Evolutionary conservation across 2,329 filamentous ascomycete genomes (phyloP).

Genomic region (Arthrobotrys conoides): DNA sequence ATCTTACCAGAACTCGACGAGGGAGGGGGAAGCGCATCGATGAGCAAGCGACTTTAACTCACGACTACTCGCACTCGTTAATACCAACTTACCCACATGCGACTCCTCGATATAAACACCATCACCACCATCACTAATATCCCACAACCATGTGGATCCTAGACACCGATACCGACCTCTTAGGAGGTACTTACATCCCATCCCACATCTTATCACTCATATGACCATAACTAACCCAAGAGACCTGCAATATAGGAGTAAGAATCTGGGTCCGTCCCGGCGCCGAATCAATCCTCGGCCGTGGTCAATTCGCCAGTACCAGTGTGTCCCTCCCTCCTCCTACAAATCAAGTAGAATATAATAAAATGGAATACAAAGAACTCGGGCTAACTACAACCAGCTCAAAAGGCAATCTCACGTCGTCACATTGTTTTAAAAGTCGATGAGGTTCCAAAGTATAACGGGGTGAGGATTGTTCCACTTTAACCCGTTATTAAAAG

Average conservation of each 20-base stretch:
- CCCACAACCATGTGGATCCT: slow-evolving; percentile 48
- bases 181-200: slow-evolving; percentile 34
- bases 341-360: too few species aligned
- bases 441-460: slow-evolving; percentile 74
- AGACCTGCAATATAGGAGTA: slow-evolving; percentile 73
- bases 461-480: slow-evolving; percentile 73
- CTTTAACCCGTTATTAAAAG: not conserved
- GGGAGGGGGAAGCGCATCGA: not conserved
- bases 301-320: slow-evolving; percentile 71
- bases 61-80: not conserved
- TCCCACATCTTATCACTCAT: not conserved
- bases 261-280: slow-evolving; percentile 88
- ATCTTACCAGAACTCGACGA: too few species aligned
- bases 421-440: slow-evolving; percentile 88
- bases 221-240: not conserved
- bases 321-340: slow-evolving; percentile 18
- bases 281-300: slow-evolving; percentile 86
- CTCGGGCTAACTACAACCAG: slow-evolving; percentile 62
- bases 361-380: slow-evolving; percentile 23
- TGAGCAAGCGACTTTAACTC: not conserved
- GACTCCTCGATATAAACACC: slow-evolving; percentile 15
- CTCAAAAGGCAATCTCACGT: slow-evolving; percentile 86
- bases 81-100: not conserved
- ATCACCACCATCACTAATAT: too few species aligned
- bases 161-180: slow-evolving; percentile 50